Base-by-base conservation (phyloP, 306 rosid species). In the Glycyrrhiza uralensis region DNA sequence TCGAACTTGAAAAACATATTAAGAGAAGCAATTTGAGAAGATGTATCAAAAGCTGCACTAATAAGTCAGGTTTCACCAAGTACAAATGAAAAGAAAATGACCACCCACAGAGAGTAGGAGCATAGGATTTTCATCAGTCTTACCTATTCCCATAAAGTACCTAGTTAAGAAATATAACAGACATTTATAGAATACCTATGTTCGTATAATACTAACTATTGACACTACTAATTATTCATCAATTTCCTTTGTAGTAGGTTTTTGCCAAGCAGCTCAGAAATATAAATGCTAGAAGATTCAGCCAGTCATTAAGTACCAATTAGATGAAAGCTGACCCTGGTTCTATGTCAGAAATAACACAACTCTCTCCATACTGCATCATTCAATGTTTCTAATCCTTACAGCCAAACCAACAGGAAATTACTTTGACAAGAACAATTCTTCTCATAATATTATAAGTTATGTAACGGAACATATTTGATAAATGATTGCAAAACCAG, bases 231-330 rank as follows among this genome's bases (percentile, higher is more conserved):
- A 17, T 70, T 47, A 45, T 14, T 29, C 51, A 36, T 5, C 17
- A 41, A 57, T 23, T 56, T 72, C 61, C 44, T 32, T 17, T 44
- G 30, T 17, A 51, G 47, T 58, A 62, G 76, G 71, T 6, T 46
- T 75, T 36, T 45, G 45, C 45, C 51, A 4, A 29, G 75, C 4
- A 47, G 56, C 51, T 50, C 54, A 71, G 52, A 56, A 46, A 76
- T 44, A 42, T 19, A 68, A 52, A 33, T 63, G 45, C 50, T 14
- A 52, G 28, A 64, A 71, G 63, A 41, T 44, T 32, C 46, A 79
- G 14, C 22, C 65, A 47, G 28, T 57, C 38, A 28, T 9, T 12
- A 79, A 19, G 63, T 66, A 58, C 19, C 35, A 57, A 15, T 17
- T 14, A 67, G 26, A 39, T 19, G 35, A 45, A 66, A 56, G 36